Percentiles rank a stretch among this genome's conserved stretches.
Evolutionary conservation across 2,329 filamentous ascomycete species (phyloP).

Genomic region (Rutstroemia sp.): DNA sequence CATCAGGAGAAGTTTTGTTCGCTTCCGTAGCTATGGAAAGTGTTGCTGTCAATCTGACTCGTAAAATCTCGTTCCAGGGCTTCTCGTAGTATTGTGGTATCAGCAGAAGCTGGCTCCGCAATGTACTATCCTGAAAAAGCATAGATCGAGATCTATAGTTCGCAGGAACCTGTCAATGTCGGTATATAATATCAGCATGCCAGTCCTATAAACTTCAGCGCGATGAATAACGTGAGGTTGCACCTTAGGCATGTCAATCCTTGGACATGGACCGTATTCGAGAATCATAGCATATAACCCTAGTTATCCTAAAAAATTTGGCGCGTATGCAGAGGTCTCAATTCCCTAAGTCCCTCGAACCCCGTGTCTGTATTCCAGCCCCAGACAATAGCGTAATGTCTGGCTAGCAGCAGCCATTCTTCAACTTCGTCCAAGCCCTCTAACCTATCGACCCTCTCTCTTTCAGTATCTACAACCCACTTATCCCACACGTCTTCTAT

Average conservation of each 20-base stretch:
- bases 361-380: conserved; percentile 48
- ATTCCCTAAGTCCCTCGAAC: conserved; percentile 1
- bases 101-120: too few species aligned
- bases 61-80: too few species aligned
- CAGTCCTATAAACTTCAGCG: not conserved
- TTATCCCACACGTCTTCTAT: conserved; percentile 65
- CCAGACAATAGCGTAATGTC: conserved; percentile 88
- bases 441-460: conserved; percentile 67
- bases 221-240: not conserved
- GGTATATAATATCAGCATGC: not conserved
- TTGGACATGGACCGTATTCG: not conserved
- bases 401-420: conserved; percentile 81
- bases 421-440: conserved; percentile 94
- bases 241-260: not conserved
- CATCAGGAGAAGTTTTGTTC: too few species aligned
- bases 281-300: not conserved
- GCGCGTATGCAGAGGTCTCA: not conserved
- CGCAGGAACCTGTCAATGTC: not conserved
- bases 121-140: too few species aligned
- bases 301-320: not conserved
- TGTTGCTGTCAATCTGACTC: too few species aligned
- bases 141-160: not conserved
- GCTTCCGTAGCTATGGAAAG: too few species aligned
- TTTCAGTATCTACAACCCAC: conserved; percentile 67
- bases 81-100: too few species aligned